Evolutionary conservation across 2,329 filamentous ascomycete species (phyloP), one percentile per base, ranked within the genome.

Genomic region (Phialophora macrospora): DNA sequence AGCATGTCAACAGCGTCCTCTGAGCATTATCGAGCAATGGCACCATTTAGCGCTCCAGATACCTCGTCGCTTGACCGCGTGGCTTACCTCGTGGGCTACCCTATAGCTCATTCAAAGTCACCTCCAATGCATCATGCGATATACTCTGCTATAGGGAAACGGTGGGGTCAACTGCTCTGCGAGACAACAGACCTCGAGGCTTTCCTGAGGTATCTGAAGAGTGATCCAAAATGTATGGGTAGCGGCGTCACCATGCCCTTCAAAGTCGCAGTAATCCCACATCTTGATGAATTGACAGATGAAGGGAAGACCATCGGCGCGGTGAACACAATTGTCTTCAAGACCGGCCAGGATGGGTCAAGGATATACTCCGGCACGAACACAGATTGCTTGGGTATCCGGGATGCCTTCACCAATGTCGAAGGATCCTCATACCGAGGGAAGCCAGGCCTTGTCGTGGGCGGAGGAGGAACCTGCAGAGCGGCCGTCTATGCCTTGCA

Each of bases 201-300:
- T 32, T 79, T 76, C 68, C 68, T 80, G 5, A 69, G 70, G 46
- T 74, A 75, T 26, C 75, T 79, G 69, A 74, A 74, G 46, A 65
- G 73, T 48, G 77, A 79, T 64, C 52, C 62, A 24, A 79, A 79
- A 62, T 78, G 79, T 61, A 75, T 80, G 85, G 88, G 89, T 62
- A 86, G 88, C 24, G 87, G 89, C 3, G 87, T 94, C 44, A 94
- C 91, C 22, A 95, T 94, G 71, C 91, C 91, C 0, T 88, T 92
- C 81, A 94, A 95, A 77, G 86, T 94, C 28, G 83, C 87, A 72
- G 92, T 94, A 74, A 85, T 93, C 66, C 82, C 86, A 0, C 83
- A 91, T 71, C 83, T 94, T 8, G 90, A 94, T 73, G 85, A 88
- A 61, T 80, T 93, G 44, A 92, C 90, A 6, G 84, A 87, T 24